Evolutionary conservation across 495 filamentous ascomycete species (phyloP).

Genomic region (Tuber calosporum): DNA sequence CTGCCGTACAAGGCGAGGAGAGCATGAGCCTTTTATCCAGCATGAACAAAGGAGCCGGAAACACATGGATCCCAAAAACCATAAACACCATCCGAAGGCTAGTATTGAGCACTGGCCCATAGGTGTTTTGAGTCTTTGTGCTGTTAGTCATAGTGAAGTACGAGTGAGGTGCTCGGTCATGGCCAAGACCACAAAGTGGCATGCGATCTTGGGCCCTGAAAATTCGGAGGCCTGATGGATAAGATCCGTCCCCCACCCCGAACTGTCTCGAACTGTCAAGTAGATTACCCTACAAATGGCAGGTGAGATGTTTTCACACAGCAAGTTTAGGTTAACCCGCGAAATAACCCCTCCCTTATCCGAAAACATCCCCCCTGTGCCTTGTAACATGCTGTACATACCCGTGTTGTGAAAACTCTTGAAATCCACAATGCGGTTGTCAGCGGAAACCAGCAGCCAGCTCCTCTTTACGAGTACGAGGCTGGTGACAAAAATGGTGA

Average conservation of each 20-base stretch:
- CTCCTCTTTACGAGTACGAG: too few species aligned
- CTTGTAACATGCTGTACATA: too few species aligned
- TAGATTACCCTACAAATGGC: too few species aligned
- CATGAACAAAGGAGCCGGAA: not conserved
- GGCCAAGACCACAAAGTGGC: not conserved
- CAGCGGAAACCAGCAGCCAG: not conserved
- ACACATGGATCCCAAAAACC: not conserved
- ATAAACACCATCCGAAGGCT: not conserved
- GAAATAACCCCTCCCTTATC: too few species aligned
- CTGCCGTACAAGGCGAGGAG: not conserved
- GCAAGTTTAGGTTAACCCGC: too few species aligned
- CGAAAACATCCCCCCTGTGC: too few species aligned
- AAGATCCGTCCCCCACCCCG: not conserved
- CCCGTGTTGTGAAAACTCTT: not conserved
- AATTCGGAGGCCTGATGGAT: not conserved
- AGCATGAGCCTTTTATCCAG: not conserved
- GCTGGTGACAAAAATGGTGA: too few species aligned
- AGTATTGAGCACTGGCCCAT: not conserved
- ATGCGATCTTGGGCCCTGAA: not conserved
- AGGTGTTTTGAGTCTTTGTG: not conserved
- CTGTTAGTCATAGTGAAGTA: not conserved
- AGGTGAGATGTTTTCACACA: too few species aligned
- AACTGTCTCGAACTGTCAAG: not conserved
- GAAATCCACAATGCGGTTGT: not conserved
- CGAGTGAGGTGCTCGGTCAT: not conserved